Evolutionary conservation across 176 grass and related monocot species (phyloP).

Genomic region (Oryza meridionalis): DNA sequence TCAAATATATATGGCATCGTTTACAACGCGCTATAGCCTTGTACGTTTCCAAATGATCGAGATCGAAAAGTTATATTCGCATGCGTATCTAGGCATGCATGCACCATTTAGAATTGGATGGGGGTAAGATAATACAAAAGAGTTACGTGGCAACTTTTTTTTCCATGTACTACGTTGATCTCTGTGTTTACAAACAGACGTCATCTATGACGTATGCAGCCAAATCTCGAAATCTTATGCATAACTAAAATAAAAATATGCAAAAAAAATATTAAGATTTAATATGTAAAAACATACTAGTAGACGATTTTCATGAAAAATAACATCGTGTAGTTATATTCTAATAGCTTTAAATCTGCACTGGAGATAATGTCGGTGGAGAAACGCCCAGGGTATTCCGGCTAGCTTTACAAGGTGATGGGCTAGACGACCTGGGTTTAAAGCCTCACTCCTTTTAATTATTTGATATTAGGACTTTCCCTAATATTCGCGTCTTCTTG

Average conservation of each 20-base stretch:
- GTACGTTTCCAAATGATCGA: neutral
- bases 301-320: neutral
- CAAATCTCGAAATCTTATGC: neutral
- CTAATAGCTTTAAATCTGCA: too few species aligned
- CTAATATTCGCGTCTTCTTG: too few species aligned
- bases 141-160: neutral
- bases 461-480: too few species aligned
- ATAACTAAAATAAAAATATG: too few species aligned
- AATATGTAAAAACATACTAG: too few species aligned
- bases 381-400: too few species aligned
- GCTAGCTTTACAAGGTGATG: too few species aligned
- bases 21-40: neutral
- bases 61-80: neutral
- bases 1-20: slow-evolving; percentile 22
- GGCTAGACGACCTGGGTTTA: too few species aligned
- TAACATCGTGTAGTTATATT: neutral
- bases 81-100: neutral
- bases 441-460: too few species aligned
- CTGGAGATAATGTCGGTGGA: too few species aligned
- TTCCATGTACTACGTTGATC: neutral
- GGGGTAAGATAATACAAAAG: neutral
- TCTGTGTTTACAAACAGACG: neutral
- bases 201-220: neutral
- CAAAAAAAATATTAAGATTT: too few species aligned
- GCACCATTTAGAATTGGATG: neutral